A percentile compares a stretch with the other conserved stretches of the same genome.
These are phyloP conservation scores for Verticillium dahliae DNA, from an alignment of 2,329 filamentous ascomycete species.

Conservation along the genomic window DNA sequence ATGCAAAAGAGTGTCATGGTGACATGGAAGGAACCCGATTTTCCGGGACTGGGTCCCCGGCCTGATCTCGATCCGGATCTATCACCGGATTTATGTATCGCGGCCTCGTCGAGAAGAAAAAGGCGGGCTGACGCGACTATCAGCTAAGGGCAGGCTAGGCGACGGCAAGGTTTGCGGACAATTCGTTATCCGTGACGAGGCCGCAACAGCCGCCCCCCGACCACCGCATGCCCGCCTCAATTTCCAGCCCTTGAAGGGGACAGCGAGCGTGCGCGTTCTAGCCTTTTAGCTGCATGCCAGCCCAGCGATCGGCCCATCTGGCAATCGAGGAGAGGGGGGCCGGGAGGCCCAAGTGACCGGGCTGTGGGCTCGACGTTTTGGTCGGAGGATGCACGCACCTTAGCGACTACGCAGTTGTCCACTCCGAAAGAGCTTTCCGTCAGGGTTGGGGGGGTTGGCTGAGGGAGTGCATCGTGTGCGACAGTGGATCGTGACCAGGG, in stretches of 20 bases:
- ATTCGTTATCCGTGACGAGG: not conserved
- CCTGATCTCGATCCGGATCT: not conserved
- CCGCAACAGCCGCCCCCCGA: not conserved
- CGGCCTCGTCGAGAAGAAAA: not conserved
- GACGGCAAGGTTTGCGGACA: not conserved
- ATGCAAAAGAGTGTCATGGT: no score
- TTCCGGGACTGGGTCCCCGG: not conserved
- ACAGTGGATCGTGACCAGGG: no score
- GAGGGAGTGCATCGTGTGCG: no score
- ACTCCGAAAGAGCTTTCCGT: no score
- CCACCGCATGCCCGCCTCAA: no score
- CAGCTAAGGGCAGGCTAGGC: not conserved
- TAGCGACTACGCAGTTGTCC: not conserved
- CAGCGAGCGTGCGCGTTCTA: not conserved
- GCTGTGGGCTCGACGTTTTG: not conserved
- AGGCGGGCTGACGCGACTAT: not conserved
- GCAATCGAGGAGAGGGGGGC: not conserved
- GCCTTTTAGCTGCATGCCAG: not conserved
- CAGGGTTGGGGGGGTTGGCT: no score
- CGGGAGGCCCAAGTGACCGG: not conserved
- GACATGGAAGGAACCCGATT: not conserved
- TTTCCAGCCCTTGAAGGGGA: no score
- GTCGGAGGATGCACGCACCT: not conserved
- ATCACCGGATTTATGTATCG: not conserved
- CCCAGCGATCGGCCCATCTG: not conserved